These are phyloP conservation scores for Macaranga tanarius DNA, from an alignment of 441 rosid species.

Conservation along the genomic window DNA sequence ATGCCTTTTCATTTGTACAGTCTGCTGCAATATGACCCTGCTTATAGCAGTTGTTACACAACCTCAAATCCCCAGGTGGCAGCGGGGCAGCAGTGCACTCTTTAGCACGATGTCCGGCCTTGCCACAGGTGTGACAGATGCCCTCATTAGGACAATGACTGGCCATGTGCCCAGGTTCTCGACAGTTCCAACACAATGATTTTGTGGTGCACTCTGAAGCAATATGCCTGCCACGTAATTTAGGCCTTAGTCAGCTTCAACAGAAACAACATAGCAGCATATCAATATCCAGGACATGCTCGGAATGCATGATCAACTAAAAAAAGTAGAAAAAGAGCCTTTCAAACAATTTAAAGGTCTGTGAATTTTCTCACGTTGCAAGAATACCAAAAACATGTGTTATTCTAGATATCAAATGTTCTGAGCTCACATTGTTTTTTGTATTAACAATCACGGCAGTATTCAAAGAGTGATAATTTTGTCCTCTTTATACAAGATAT, in stretches of 20 bases:
- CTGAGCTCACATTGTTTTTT: neutral
- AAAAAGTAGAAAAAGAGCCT: neutral
- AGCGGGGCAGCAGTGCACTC: conserved; percentile 61
- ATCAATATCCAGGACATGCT: neutral
- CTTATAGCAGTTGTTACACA: conserved; percentile 84
- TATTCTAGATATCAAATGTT: neutral
- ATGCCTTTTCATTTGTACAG: conserved; percentile 79
- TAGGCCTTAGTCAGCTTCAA: neutral
- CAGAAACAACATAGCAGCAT: neutral
- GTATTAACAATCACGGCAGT: neutral
- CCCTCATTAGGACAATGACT: conserved; percentile 71
- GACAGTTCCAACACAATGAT: conserved; percentile 74
- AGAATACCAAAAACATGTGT: neutral
- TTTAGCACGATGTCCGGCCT: conserved; percentile 75
- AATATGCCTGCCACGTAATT: conserved; percentile 51
- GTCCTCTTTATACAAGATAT: neutral
- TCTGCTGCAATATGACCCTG: conserved; percentile 78
- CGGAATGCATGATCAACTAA: neutral
- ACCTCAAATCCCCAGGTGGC: conserved; percentile 70
- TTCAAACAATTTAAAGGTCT: neutral
- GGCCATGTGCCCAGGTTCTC: conserved; percentile 79
- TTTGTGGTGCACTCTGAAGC: conserved; percentile 80
- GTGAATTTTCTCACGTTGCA: neutral
- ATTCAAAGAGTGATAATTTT: neutral
- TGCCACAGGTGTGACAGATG: conserved; percentile 87